Base-by-base conservation (phyloP, 495 filamentous ascomycete genomes). In the Tirmania nivea region DNA sequence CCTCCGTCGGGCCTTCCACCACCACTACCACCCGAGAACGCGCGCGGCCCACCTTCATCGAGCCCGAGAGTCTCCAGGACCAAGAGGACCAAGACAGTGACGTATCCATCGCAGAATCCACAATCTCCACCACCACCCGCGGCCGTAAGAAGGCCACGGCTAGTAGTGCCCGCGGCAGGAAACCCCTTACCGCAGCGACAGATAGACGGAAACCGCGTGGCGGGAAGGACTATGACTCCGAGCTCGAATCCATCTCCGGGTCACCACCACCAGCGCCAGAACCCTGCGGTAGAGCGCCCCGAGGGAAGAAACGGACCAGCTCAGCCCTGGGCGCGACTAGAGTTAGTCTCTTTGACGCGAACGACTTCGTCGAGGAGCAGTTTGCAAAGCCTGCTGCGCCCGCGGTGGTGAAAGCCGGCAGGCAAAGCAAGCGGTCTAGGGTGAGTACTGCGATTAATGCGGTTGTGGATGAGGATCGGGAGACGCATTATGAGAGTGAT, bases 211-310 rank as follows among this genome's bases (percentile, higher is more conserved):
- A 57, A 52, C 52, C 53, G 8, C 34, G n/a, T 7, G 25, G 14
- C 14, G 48, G 21, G 10, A 35, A 42, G 11, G 16, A 17, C 42
- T 34, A 9, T 31, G 53, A 25, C 35, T 51, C 19, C 11, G 54
- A 45, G 8, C 54, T 21, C 12, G 49, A 14, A 36, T 49, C 49
- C n/a, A n/a, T 19, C 14, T 8, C 34, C 50, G 37, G 35, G 12
- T 34, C n/a, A 60, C 50, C 39, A 61, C 50, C 45, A 39, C 56
- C 10, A 56, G 54, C 25, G 17, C 54, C 12, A 54, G 51, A 16
- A 54, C 57, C 14, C 14, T 8, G 39, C 14, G 39, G 3, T 3
- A 45, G 17, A 3, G 51, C 16, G 54, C 57, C 14, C 14, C 39
- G 39, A 8, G 39, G 39, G 12, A 45, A 8, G 17, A 45, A 45